Evolutionary conservation across 495 filamentous ascomycete species (phyloP).

Genomic region (Annulohypoxylon moriforme): DNA sequence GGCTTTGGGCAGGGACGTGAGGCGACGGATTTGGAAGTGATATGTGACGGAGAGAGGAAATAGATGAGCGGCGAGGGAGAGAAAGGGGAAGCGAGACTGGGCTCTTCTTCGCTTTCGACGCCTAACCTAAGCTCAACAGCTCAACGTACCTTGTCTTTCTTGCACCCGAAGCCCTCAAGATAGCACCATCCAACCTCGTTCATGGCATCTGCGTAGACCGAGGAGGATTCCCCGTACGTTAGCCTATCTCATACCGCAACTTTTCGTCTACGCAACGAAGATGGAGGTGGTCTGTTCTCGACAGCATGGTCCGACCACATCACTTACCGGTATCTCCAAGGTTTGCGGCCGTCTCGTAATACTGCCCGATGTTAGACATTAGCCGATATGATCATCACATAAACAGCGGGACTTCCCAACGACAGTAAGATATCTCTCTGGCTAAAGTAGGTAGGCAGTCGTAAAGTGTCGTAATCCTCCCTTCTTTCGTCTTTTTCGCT

Average conservation of each 20-base stretch:
- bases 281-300: slow-evolving; percentile 27
- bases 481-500: not conserved
- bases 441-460: not conserved
- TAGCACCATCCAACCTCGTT: slow-evolving; percentile 98
- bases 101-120: slow-evolving; percentile 33
- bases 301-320: slow-evolving; percentile 44
- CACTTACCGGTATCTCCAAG: slow-evolving; percentile 81
- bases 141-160: slow-evolving; percentile 92
- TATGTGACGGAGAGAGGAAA: slow-evolving; percentile 41
- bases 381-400: slow-evolving; percentile 41
- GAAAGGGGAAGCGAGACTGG: not conserved
- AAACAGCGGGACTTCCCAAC: slow-evolving; percentile 27
- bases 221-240: slow-evolving; percentile 32
- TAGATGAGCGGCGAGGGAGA: slow-evolving; percentile 30
- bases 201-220: slow-evolving; percentile 79
- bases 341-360: slow-evolving; percentile 97
- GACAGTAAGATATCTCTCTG: slow-evolving; percentile 14
- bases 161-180: slow-evolving; percentile 90
- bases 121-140: slow-evolving; percentile 23
- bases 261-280: slow-evolving; percentile 28
- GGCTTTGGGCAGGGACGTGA: slow-evolving; percentile 45
- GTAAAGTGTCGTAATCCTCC: slow-evolving; percentile 20
- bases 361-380: slow-evolving; percentile 65
- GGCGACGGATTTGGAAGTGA: slow-evolving; percentile 42
- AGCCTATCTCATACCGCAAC: slow-evolving; percentile 35